These are phyloP conservation scores for Thielaviopsis populi DNA, from an alignment of 2,329 filamentous ascomycete species.

Conservation along the genomic window DNA sequence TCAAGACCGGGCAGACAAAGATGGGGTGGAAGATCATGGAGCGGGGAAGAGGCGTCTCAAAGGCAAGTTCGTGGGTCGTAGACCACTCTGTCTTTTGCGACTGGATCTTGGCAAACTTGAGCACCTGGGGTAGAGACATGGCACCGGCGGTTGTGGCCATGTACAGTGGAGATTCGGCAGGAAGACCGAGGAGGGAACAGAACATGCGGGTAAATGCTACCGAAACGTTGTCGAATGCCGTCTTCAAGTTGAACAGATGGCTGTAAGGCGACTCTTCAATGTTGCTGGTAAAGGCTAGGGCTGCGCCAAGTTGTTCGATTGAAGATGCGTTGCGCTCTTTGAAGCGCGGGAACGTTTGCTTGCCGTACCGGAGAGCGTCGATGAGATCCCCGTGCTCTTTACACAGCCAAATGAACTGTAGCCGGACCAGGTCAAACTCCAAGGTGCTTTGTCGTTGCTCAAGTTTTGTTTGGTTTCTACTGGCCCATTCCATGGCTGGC, in stretches of 20 bases:
- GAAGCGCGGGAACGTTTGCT: conserved; percentile 58
- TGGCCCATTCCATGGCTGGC: conserved; percentile 80
- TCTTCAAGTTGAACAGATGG: conserved; percentile 58
- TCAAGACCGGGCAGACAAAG: conserved; percentile 93
- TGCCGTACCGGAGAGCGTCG: conserved; percentile 62
- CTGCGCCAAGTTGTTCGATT: conserved; percentile 65
- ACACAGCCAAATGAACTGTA: conserved; percentile 85
- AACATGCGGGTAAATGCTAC: conserved; percentile 87
- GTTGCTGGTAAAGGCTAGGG: conserved; percentile 66
- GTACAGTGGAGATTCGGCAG: conserved; percentile 83
- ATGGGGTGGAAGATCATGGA: conserved; percentile 77
- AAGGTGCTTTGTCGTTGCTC: conserved; percentile 79
- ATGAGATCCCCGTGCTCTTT: no score
- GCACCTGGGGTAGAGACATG: conserved; percentile 73
- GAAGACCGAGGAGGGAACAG: conserved; percentile 78
- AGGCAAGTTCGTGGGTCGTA: conserved; percentile 74
- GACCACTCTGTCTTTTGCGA: conserved; percentile 92
- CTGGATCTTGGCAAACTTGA: conserved; percentile 81
- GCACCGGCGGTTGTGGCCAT: conserved; percentile 83
- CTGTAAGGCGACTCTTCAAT: conserved; percentile 63
- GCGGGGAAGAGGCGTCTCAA: conserved; percentile 46
- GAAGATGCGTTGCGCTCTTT: conserved; percentile 59
- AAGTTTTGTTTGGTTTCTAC: conserved; percentile 51
- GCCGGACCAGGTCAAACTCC: conserved; percentile 81
- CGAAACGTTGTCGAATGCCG: conserved; percentile 69